Base-by-base conservation (phyloP, 352 stramenopile genomes). In the Phytophthora pisi region DNA sequence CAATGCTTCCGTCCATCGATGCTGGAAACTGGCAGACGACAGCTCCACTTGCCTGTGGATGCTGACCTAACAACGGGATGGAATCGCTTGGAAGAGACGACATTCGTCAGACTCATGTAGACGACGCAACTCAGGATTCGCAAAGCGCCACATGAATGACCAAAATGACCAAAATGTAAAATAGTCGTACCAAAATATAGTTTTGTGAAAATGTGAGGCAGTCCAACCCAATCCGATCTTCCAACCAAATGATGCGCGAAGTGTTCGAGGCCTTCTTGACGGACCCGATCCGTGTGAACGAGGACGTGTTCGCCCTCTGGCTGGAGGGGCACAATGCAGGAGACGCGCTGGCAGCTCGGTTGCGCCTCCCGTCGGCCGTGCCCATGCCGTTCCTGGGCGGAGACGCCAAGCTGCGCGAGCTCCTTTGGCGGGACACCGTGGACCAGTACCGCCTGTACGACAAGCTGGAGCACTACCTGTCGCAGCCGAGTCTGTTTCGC, bases 391-490 rank as follows among this genome's bases (percentile, higher is more conserved):
- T 81, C 18, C 68, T 88, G 30, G 83, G 79, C 40, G 79, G 84
- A 68, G 66, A 83, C 47, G 66, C 71, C 26, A 79, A 77, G 52
- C 79, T 90, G 62, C 81, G 80, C 31, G 83, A 94, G 72, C 57
- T 94, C 47, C 68, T 93, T 20, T 92, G 83, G 84, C 72, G 84
- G 51, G 82, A 94, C 72, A 92, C 84, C 0, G 83, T 92, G 51
- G 86, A 94, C 70, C 84, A 96, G 60, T 96, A 96, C 66, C 81
- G 88, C 4, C 76, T 93, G 11, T 93, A 88, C 61, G 84, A 95
- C 62, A 90, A 92, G 66, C 74, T 96, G 49, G 84, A 96, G 75
- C 83, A 93, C 57, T 92, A 92, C 43, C 70, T 95, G 23, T 83
- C 88, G 68, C 85, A 93, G 61, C 88, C 88, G 45, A 89, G 74